A percentile compares a stretch with the other conserved stretches of the same genome.
phyloP scores from a whole-genome alignment of 2,329 filamentous ascomycete species.

The Colletotrichum chlorophyti region DNA sequence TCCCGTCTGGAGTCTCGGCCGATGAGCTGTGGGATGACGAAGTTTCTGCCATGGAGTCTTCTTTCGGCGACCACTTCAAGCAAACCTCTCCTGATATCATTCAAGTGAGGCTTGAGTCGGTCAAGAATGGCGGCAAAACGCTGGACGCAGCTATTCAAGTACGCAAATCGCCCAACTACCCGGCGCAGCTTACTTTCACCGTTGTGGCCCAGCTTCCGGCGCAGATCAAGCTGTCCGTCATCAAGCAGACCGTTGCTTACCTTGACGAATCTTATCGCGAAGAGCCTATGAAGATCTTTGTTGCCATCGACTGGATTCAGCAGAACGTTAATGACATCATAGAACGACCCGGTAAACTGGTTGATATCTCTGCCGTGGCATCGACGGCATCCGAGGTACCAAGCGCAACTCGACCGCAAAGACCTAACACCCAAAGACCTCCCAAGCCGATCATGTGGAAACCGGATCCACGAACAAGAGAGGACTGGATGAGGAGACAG shows the following conservation, averaged over 20 bases:
- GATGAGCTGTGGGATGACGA: constrained; percentile 85
- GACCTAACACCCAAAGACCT: constrained; percentile 46
- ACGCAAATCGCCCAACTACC: constrained; percentile 77
- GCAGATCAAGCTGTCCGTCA: constrained; percentile 90
- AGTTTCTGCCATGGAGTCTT: constrained; percentile 81
- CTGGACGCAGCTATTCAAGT: constrained; percentile 68
- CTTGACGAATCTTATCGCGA: constrained; percentile 75
- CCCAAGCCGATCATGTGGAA: constrained; percentile 70
- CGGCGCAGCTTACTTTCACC: constrained; percentile 71
- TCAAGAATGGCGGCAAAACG: constrained; percentile 57
- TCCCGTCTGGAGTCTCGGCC: constrained; percentile 43
- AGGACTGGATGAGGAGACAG: constrained; percentile 76
- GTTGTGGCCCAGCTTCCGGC: constrained; percentile 79
- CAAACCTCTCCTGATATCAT: constrained; percentile 69
- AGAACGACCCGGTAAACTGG: constrained; percentile 80
- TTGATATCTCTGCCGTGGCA: constrained; percentile 82
- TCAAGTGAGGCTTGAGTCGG: constrained; percentile 69
- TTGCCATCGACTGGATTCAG: constrained; percentile 90
- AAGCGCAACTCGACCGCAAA: constrained; percentile 34
- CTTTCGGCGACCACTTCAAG: constrained; percentile 78
- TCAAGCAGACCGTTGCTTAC: constrained; percentile 77
- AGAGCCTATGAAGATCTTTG: constrained; percentile 89
- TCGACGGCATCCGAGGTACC: constrained; percentile 67
- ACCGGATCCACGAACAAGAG: constrained; percentile 64
- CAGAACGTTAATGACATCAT: constrained; percentile 83